A percentile compares a stretch with the other conserved stretches of the same genome.
These are phyloP conservation scores for Alternaria arborescens DNA, from an alignment of 2,329 filamentous ascomycete species.

Conservation along the genomic window DNA sequence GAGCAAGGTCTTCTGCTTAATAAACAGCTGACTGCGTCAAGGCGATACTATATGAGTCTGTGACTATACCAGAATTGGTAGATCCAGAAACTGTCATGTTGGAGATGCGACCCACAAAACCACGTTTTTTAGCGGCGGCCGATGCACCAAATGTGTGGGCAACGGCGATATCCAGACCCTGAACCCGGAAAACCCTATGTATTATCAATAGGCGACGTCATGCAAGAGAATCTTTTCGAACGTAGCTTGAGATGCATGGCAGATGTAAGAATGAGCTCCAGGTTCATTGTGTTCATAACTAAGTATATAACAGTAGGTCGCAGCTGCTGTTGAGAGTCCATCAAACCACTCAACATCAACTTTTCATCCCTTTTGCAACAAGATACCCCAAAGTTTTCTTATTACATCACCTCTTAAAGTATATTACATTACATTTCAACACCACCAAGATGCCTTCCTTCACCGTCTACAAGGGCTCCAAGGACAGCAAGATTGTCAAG, in stretches of 20 bases:
- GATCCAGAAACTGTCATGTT: not conserved
- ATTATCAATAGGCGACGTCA: constrained; percentile 33
- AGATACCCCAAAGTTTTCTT: not conserved
- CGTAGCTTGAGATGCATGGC: constrained; percentile 3
- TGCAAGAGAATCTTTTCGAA: constrained; percentile 26
- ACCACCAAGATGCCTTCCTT: constrained; percentile 55
- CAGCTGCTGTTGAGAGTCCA: not conserved
- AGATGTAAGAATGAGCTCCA: constrained; percentile 2
- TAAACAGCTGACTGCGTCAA: not conserved
- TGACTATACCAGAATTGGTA: not conserved
- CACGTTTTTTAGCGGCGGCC: constrained; percentile 23
- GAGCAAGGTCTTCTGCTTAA: not conserved
- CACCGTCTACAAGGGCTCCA: constrained; percentile 70
- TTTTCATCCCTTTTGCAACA: not conserved
- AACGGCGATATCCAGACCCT: constrained; percentile 19
- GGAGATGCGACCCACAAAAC: constrained; percentile 12
- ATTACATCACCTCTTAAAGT: not conserved
- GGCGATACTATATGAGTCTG: not conserved
- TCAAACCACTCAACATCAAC: constrained; percentile 6
- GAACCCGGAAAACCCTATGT: constrained; percentile 18
- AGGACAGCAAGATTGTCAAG: constrained; percentile 65
- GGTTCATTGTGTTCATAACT: not conserved
- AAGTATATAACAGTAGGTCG: constrained; percentile 19
- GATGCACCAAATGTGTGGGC: constrained; percentile 17
- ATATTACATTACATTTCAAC: not conserved